A percentile compares a stretch with the other conserved stretches of the same genome.
phyloP scores from a whole-genome alignment of 2,329 filamentous ascomycete genomes.

The Rachicladosporium sp. region DNA sequence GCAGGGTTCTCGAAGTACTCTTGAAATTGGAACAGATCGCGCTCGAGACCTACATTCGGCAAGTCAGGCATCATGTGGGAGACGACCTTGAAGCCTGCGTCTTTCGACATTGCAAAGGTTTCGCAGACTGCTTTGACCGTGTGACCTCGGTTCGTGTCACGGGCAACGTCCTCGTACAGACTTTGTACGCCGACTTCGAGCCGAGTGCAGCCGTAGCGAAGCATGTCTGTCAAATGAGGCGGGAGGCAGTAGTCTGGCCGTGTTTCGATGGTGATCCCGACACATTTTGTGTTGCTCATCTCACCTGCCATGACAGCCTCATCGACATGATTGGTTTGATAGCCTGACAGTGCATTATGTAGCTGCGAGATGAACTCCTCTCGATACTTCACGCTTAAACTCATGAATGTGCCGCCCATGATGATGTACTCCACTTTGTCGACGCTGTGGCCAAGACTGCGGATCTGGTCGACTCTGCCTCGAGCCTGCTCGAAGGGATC shows the following conservation, averaged over 20 bases:
- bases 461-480: slow-evolving; percentile 92
- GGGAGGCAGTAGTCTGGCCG: slow-evolving; percentile 93
- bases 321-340: slow-evolving; percentile 86
- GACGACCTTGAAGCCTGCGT: slow-evolving; percentile 96
- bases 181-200: slow-evolving; percentile 93
- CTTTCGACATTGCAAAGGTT: slow-evolving; percentile 94
- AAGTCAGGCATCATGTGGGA: slow-evolving; percentile 99
- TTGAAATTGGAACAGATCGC: slow-evolving; percentile 89
- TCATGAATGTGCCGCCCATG: slow-evolving; percentile 99
- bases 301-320: slow-evolving; percentile 89
- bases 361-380: slow-evolving; percentile 91
- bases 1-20: slow-evolving; percentile 97
- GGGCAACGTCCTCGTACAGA: slow-evolving; percentile 93
- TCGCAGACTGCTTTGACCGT: slow-evolving; percentile 91
- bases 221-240: slow-evolving; percentile 89
- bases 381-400: slow-evolving; percentile 72
- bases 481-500: slow-evolving; percentile 96
- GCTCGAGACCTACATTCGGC: slow-evolving; percentile 96
- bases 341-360: slow-evolving; percentile 92
- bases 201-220: slow-evolving; percentile 92
- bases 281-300: slow-evolving; percentile 95
- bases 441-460: slow-evolving; percentile 86
- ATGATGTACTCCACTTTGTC: slow-evolving; percentile 99
- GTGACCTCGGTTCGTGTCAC: slow-evolving; percentile 93
- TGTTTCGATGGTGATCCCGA: slow-evolving; percentile 97